phyloP scores from a whole-genome alignment of 768 basidiomycete species.

The Auricularia sp. region DNA sequence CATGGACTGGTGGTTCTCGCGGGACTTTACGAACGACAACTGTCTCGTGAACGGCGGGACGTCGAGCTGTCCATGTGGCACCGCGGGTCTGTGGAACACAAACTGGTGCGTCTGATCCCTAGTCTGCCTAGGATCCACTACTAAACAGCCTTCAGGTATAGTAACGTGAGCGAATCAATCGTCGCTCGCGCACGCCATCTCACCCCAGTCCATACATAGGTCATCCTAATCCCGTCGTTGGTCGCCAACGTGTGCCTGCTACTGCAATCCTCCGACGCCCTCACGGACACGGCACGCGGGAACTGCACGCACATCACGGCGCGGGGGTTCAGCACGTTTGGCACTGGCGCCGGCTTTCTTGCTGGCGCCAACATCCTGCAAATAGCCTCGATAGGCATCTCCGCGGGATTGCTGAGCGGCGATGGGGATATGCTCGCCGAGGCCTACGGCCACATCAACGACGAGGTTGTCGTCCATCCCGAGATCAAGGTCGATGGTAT shows the following conservation, averaged over 20 bases:
- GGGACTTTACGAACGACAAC: conserved; percentile 42
- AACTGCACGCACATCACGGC: conserved; percentile 42
- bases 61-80: conserved; percentile 42
- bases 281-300: conserved; percentile 31
- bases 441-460: conserved; percentile 41
- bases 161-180: background rate
- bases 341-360: conserved; percentile 36
- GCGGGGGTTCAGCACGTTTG: conserved; percentile 42
- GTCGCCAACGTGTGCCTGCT: conserved; percentile 48
- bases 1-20: conserved; percentile 54
- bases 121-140: background rate
- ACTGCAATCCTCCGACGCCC: conserved; percentile 34
- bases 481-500: conserved; percentile 50
- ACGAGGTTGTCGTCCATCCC: conserved; percentile 40
- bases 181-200: background rate
- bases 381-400: conserved; percentile 52
- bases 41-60: conserved; percentile 50
- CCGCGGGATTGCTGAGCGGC: conserved; percentile 28
- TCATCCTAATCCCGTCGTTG: conserved; percentile 52
- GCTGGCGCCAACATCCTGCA: conserved; percentile 61
- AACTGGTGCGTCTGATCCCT: conserved; percentile 47
- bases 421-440: conserved; percentile 31
- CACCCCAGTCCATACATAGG: conserved; percentile 20
- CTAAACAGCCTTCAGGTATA: background rate
- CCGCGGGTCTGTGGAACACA: conserved; percentile 45